Evolutionary conservation across 805 yeast species (phyloP), one percentile per base, ranked within the genome.

Genomic region (Yarrowia alimentaria): DNA sequence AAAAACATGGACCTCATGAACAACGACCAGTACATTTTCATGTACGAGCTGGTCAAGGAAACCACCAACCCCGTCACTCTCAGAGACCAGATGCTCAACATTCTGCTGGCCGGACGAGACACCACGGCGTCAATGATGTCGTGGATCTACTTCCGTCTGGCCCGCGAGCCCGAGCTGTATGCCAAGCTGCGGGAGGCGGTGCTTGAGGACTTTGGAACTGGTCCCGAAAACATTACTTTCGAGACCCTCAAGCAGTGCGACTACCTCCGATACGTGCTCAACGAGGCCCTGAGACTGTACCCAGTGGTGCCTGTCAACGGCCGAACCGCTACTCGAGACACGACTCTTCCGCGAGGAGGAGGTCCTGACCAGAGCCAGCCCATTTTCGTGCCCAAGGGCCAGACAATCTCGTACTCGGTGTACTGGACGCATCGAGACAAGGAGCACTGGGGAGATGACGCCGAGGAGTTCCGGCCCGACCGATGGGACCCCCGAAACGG

Each of bases 71-170:
- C 76, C 12, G 61, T 53, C 47, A 66, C 68, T 13, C 69, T 76
- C 53, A 66, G 79, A 42, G 77, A 74, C 58, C 79, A 76, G 61
- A 64, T 73, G 35, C 65, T 76, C 60, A 75, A 74, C n/a, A n/a
- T n/a, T n/a, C n/a, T n/a, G n/a, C n/a, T n/a, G n/a, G n/a, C n/a
- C n/a, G n/a, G n/a, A n/a, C 57, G 80, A 57, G 80, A 76, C 57
- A 76, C 80, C 31, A 76, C 80, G 10, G 79, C 80, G 6, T 71
- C 74, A 2, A 62, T 74, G 30, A 67, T 76, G 49, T 68, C 76
- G 10, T 73, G 69, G 59, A 59, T 69, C 14, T 64, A 74, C 40
- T 73, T 62, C 55, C 73, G 73, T 57, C 66, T 76, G 40, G 70
- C 76, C 10, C 64, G 73, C 48, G 61, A 74, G 58, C 58, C 60